phyloP scores from a whole-genome alignment of 345 rosid genomes.

The Salix caprea region DNA sequence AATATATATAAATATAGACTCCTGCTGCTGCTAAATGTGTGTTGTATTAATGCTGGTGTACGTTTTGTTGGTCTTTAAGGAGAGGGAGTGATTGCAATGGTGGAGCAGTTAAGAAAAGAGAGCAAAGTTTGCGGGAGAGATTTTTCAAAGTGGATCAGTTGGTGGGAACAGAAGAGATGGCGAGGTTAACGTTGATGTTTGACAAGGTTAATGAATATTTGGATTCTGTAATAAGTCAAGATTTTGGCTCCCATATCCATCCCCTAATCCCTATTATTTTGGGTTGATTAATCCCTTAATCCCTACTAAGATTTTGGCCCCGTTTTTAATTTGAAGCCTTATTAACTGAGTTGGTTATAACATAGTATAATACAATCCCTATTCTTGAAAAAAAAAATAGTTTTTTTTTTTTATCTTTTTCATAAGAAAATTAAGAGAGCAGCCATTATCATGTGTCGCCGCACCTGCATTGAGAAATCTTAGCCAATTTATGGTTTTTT shows the following conservation, averaged over 20 bases:
- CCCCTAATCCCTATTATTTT: neutral
- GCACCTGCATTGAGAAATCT: too few species aligned
- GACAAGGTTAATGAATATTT: neutral
- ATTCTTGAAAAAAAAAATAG: too few species aligned
- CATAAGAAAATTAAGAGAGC: too few species aligned
- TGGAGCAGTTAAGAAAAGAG: constrained; percentile 62
- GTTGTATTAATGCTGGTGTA: neutral
- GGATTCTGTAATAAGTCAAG: too few species aligned
- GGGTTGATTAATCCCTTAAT: neutral
- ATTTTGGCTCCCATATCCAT: neutral
- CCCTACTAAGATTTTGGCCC: too few species aligned
- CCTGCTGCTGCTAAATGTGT: neutral
- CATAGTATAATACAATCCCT: too few species aligned
- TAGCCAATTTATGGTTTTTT: too few species aligned
- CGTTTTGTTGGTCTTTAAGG: constrained; percentile 13
- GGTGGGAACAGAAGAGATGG: constrained; percentile 37
- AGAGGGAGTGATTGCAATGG: constrained; percentile 11
- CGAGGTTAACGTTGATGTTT: constrained; percentile 15
- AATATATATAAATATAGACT: too few species aligned
- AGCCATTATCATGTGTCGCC: too few species aligned
- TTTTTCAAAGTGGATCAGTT: constrained; percentile 66
- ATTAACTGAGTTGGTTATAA: too few species aligned
- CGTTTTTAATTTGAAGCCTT: too few species aligned
- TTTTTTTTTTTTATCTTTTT: too few species aligned
- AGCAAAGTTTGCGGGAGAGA: constrained; percentile 52